Conservation (phyloP, 352 stramenopile genomes). For the Peronospora belbahrii region DNA sequence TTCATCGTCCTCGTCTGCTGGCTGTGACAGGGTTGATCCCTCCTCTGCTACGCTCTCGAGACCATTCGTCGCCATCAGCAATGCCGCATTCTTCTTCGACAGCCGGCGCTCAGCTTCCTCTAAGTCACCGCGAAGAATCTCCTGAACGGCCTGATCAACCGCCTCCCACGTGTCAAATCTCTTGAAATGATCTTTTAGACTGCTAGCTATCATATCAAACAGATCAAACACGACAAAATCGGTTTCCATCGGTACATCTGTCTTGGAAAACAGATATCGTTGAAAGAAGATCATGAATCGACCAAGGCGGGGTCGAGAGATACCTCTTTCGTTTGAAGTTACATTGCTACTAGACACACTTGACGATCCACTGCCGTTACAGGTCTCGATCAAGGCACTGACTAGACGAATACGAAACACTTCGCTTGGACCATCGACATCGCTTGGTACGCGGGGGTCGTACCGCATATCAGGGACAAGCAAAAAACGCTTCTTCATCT, state of each 20-base stretch:
- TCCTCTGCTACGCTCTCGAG: slow-evolving; percentile 29
- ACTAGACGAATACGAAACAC: slow-evolving; percentile 92
- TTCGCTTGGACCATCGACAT: slow-evolving; percentile 86
- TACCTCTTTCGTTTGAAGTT: slow-evolving; percentile 70
- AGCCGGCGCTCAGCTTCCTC: slow-evolving; percentile 56
- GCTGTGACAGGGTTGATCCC: slow-evolving; percentile 27
- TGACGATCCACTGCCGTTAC: slow-evolving; percentile 29
- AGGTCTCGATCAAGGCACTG: slow-evolving; percentile 89
- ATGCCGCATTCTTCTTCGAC: slow-evolving; percentile 51
- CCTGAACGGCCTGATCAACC: slow-evolving; percentile 45
- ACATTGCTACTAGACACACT: slow-evolving; percentile 2
- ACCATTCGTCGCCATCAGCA: slow-evolving; percentile 26
- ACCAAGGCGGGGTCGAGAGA: slow-evolving; percentile 79
- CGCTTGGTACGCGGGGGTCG: slow-evolving; percentile 83
- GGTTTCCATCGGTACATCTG: slow-evolving; percentile 90
- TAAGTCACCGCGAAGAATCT: slow-evolving; percentile 54
- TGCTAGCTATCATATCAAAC: slow-evolving; percentile 52
- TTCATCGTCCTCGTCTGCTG: slow-evolving; percentile 36
- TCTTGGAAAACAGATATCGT: slow-evolving; percentile 95
- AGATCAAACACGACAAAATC: slow-evolving; percentile 87
- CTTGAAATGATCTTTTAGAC: slow-evolving; percentile 60
- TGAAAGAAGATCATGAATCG: slow-evolving; percentile 92
- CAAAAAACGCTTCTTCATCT: slow-evolving; percentile 55
- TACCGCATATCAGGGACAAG: slow-evolving; percentile 74
- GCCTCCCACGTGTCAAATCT: slow-evolving; percentile 75